Conservation (phyloP, 306 rosid genomes). For the Cercis canadensis region DNA sequence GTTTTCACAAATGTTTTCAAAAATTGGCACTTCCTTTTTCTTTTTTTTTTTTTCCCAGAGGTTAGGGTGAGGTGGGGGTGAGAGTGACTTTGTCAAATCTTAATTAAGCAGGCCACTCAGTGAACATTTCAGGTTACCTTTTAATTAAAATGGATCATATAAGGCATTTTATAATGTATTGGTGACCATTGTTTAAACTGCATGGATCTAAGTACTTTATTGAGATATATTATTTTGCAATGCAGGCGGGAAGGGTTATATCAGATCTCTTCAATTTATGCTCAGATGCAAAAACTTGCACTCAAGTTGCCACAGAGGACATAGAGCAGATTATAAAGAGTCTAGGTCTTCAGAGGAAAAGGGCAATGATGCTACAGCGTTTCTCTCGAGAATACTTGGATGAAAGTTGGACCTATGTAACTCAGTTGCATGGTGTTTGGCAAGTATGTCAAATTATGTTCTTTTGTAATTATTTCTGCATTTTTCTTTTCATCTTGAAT, state of each 20-base stretch:
- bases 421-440: slow-evolving; percentile 76
- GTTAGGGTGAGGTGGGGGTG: too few species aligned
- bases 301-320: slow-evolving; percentile 45
- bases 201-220: background rate
- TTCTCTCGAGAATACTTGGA: slow-evolving; percentile 64
- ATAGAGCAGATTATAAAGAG: slow-evolving; percentile 50
- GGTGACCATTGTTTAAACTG: background rate
- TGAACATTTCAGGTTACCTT: background rate
- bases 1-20: too few species aligned
- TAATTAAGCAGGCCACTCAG: too few species aligned
- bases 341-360: slow-evolving; percentile 63
- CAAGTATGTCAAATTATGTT: slow-evolving; percentile 48
- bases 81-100: too few species aligned
- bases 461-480: background rate
- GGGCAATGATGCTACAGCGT: slow-evolving; percentile 55
- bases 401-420: slow-evolving; percentile 73
- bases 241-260: slow-evolving; percentile 53
- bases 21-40: too few species aligned
- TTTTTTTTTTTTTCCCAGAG: too few species aligned
- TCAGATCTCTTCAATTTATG: slow-evolving; percentile 60
- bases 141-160: background rate
- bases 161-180: background rate
- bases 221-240: slow-evolving; percentile 23
- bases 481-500: background rate
- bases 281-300: slow-evolving; percentile 68